Conservation (phyloP, 2,329 filamentous ascomycete genomes). For the Clonostachys rhizophaga region DNA sequence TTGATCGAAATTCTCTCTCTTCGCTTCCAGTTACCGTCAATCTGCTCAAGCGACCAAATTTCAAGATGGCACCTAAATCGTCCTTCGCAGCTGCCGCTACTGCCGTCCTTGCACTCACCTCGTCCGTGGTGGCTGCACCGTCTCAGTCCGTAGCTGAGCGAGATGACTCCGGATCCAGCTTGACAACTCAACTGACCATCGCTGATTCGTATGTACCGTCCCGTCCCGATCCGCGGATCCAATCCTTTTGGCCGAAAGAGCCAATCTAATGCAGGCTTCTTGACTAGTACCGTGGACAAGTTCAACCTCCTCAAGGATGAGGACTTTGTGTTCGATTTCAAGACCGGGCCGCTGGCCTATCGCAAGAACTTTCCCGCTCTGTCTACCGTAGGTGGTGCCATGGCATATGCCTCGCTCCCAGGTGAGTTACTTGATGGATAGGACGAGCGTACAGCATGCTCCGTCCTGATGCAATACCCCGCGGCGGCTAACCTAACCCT, state of each 20-base stretch:
- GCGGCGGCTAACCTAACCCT: no score
- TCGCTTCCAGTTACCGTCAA: no score
- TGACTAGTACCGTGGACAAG: conserved; percentile 25
- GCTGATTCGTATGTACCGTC: conserved; percentile 19
- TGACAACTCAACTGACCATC: conserved; percentile 21
- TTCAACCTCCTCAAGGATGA: conserved; percentile 29
- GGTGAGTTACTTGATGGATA: conserved; percentile 7
- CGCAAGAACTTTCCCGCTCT: conserved; percentile 48
- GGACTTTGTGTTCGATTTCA: conserved; percentile 39
- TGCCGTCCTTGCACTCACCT: background rate
- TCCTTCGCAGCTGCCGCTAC: background rate
- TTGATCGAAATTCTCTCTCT: no score
- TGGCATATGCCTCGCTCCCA: conserved; percentile 40
- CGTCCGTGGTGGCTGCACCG: background rate
- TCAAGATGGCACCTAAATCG: no score
- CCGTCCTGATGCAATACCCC: no score
- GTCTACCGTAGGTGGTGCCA: conserved; percentile 37
- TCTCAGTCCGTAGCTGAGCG: background rate
- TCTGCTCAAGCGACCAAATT: no score
- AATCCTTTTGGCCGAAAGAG: background rate
- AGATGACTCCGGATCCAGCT: conserved; percentile 8
- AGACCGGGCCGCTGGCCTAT: conserved; percentile 39
- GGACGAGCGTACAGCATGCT: no score
- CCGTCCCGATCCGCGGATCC: background rate
- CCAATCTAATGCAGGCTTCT: background rate